Base-by-base conservation (phyloP, 805 yeast genomes). In the Yarrowia yakushimensis region DNA sequence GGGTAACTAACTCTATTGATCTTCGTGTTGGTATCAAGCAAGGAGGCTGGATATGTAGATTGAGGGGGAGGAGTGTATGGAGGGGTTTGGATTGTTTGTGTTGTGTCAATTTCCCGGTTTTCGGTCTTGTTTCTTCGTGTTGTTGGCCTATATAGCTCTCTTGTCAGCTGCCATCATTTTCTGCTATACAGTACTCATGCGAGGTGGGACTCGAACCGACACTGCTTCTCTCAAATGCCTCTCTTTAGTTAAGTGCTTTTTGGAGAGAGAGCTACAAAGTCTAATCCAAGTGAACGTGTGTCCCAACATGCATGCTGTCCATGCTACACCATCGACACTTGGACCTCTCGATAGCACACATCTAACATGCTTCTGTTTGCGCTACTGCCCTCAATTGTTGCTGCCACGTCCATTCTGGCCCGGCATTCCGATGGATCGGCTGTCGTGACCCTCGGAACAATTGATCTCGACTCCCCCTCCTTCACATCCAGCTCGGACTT, bases 1-100 rank as follows among this genome's bases (percentile, higher is more conserved):
- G 59, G 59, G 59, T 52, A 52, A 52, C 59, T 25, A 52, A 52
- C 59, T 52, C 20, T 52, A 52, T 52, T 50, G 23, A 22, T 10
- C 17, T 25, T 18, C 36, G 36, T 28, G 36, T 13, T 28, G 17
- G n/a, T 43, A 17, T 12, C 33, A n/a, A 17, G 10, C 7, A 17
- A 27, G 33, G 33, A 43, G 48, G 48, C 30, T 23, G 46, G 30
- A 7, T 41, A 23, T 15, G 20, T 23, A 23, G 43, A 11, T 37
- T 12, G n/a, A 1, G 25, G 27, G 43, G 23, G 20, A 4, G 17
- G 9, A 15, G 13, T 18, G 5, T 18, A 9, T 7, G 8, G 17
- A n/a, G n/a, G 20, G 2, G 11, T 4, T 34, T 10, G 10, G 37
- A 15, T 3, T n/a, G 31, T 25, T 3, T 3, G 3, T 30, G 5